Evolutionary conservation across 768 basidiomycete genomes (phyloP).

Genomic region (Guyanaporus albipodus): DNA sequence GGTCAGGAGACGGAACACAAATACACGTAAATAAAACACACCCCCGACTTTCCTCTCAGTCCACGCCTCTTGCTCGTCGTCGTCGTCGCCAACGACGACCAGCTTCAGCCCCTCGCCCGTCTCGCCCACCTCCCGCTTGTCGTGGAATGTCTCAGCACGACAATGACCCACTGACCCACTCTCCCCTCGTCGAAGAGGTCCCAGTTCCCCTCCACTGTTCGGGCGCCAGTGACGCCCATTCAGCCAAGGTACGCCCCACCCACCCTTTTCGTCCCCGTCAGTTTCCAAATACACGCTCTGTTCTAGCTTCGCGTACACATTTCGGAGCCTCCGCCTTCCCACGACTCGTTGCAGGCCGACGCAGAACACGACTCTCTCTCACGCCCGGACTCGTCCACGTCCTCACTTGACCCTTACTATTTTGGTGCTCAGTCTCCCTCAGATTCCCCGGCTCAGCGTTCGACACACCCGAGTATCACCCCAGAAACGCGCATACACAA

Average conservation of each 20-base stretch:
- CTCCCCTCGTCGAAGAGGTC: slow-evolving; percentile 44
- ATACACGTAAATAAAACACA: too few relatives aligned
- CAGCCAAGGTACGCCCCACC: slow-evolving; percentile 11
- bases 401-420: slow-evolving; percentile 86
- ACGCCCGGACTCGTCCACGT: slow-evolving; percentile 71
- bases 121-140: neutral
- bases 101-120: slow-evolving; percentile 21
- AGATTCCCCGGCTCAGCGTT: slow-evolving; percentile 53
- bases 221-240: slow-evolving; percentile 1
- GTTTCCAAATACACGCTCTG: slow-evolving; percentile 7
- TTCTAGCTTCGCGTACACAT: slow-evolving; percentile 46
- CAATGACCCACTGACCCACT: slow-evolving; percentile 30
- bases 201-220: slow-evolving; percentile 30
- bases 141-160: slow-evolving; percentile 40
- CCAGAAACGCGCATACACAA: slow-evolving; percentile 52
- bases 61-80: slow-evolving; percentile 32
- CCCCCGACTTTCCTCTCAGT: too few relatives aligned
- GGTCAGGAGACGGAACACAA: too few relatives aligned
- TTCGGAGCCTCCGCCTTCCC: slow-evolving; percentile 38
- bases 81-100: slow-evolving; percentile 31
- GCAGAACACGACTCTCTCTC: slow-evolving; percentile 44
- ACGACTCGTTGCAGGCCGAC: slow-evolving; percentile 34
- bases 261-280: neutral
- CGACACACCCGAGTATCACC: slow-evolving; percentile 45
- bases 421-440: slow-evolving; percentile 69